Evolutionary conservation across 2,329 filamentous ascomycete species (phyloP).

Genomic region (Xylariaceae sp.): DNA sequence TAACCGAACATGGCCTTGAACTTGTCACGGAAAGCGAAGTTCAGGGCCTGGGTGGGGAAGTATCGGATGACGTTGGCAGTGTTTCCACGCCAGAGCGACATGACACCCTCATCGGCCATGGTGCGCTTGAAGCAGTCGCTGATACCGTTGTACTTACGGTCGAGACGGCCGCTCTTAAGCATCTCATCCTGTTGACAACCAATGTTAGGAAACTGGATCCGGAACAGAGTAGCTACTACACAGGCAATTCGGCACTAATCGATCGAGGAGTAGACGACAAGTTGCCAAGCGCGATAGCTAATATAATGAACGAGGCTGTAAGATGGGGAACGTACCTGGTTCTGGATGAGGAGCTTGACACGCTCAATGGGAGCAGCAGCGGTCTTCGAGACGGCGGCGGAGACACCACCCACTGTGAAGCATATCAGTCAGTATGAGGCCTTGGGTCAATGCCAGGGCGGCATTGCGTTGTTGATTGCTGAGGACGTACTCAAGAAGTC

Average conservation of each 20-base stretch:
- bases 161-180: constrained; percentile 96
- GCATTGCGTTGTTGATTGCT: neutral
- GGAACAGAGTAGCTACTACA: neutral
- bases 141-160: constrained; percentile 94
- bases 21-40: constrained; percentile 99
- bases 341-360: constrained; percentile 99
- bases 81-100: constrained; percentile 98
- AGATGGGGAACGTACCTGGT: constrained; percentile 74
- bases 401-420: constrained; percentile 93
- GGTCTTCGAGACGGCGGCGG: constrained; percentile 99
- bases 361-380: constrained; percentile 99
- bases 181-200: constrained; percentile 80
- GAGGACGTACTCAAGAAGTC: constrained; percentile 94
- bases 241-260: neutral
- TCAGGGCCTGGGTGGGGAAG: constrained; percentile 99
- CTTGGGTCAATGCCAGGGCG: neutral
- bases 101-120: constrained; percentile 81
- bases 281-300: neutral
- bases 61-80: constrained; percentile 99
- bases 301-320: neutral
- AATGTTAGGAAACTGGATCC: neutral
- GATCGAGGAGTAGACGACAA: neutral
- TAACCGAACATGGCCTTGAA: constrained; percentile 99
- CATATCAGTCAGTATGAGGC: constrained; percentile 3
- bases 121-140: constrained; percentile 93